Evolutionary conservation across 1,139 yeast species (phyloP).

Genomic region (Debaryomyces nepalensis): DNA sequence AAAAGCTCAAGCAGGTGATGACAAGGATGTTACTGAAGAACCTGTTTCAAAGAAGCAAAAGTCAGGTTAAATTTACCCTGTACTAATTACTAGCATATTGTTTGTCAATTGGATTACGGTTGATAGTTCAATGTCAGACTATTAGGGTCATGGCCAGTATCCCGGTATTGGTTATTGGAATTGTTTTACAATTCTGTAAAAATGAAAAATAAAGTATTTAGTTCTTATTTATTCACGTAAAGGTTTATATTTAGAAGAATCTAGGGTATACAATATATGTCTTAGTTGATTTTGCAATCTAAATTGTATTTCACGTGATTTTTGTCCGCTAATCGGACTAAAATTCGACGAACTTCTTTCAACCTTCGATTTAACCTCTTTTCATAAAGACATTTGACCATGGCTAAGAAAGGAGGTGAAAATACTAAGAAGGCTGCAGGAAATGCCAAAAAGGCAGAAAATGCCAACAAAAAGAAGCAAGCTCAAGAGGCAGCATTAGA

Average conservation of each 20-base stretch:
- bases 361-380: no score
- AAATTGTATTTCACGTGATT: conserved; percentile 3
- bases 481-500: conserved; percentile 54
- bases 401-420: conserved; percentile 66
- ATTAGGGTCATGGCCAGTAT: neutral
- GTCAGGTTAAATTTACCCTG: conserved; percentile 26
- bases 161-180: conserved; percentile 1
- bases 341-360: conserved; percentile 6
- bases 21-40: conserved; percentile 29
- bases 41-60: conserved; percentile 45
- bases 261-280: no score
- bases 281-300: neutral
- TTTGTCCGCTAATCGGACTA: conserved; percentile 5
- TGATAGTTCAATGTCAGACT: conserved; percentile 4
- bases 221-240: conserved; percentile 4
- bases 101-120: conserved; percentile 6
- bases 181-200: neutral
- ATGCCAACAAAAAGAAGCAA: conserved; percentile 62
- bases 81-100: conserved; percentile 7
- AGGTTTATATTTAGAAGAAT: conserved; percentile 4
- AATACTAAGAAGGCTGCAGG: conserved; percentile 71
- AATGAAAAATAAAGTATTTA: conserved; percentile 5
- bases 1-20: conserved; percentile 28
- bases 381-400: conserved; percentile 23
- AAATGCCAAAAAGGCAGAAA: conserved; percentile 71